A percentile compares a stretch with the other conserved stretches of the same genome.
Conservation (phyloP, 805 yeast species). For the Kluyveromyces lactis region DNA sequence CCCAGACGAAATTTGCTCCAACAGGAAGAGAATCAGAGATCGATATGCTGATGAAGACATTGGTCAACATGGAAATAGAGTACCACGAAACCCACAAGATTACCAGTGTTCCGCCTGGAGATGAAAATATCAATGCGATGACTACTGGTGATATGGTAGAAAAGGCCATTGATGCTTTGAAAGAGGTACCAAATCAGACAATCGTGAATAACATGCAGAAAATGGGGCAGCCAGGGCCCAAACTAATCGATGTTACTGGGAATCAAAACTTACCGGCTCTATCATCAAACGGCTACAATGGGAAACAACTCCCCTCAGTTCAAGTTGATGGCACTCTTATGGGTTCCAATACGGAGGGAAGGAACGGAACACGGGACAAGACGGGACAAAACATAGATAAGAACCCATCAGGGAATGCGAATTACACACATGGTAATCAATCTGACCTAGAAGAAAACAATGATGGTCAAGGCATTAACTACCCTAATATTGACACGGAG, state of each 20-base stretch:
- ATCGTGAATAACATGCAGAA: too few species aligned
- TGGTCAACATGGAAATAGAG: conserved; percentile 1
- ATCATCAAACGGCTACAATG: too few species aligned
- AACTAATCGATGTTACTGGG: background rate
- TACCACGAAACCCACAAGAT: background rate
- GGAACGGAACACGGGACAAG: too few species aligned
- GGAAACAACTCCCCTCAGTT: too few species aligned
- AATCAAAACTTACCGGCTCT: background rate
- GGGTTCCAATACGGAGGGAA: too few species aligned
- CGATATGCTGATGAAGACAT: conserved; percentile 1
- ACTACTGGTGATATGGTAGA: background rate
- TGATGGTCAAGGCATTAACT: background rate
- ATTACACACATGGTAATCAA: too few species aligned
- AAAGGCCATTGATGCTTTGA: conserved; percentile 1
- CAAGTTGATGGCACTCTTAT: too few species aligned
- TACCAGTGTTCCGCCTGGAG: background rate
- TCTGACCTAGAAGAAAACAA: background rate
- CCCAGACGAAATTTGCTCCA: background rate
- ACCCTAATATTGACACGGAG: background rate
- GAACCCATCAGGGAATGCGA: too few species aligned
- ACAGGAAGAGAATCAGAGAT: conserved; percentile 2
- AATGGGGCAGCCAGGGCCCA: too few species aligned
- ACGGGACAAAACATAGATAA: too few species aligned
- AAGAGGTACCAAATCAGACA: background rate
- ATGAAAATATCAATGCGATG: background rate